Base-by-base conservation (phyloP, 1,139 yeast species). In the Candida sp. region DNA sequence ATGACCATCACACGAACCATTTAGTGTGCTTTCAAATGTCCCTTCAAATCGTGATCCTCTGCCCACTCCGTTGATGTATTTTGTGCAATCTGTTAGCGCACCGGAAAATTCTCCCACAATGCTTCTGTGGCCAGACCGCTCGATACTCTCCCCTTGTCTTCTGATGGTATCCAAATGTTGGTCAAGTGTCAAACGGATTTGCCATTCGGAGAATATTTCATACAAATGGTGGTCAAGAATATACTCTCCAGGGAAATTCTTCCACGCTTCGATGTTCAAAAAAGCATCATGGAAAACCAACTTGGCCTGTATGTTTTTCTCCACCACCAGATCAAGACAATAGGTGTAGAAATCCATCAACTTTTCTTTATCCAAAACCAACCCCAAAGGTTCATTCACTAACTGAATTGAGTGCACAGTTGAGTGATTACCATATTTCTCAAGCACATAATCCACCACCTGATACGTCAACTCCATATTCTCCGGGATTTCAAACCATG, bases 31-130 rank as follows among this genome's bases (percentile, higher is more conserved):
- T 38, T 48, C 48, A 28, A 54, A 58, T 5, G 60, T 60, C 3
- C 69, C 69, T 46, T 60, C 63, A 51, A 58, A 66, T 34, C 70
- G 48, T 5, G 66, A 55, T 2, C 70, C 70, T 7, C 49, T 51
- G 4, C 65, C 67, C 7, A 65, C 63, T 4, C 70, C 70, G 54
- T 66, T 67, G 27, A 67, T 55, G 49, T 62, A 63, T 41, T 57
- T 61, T n/a, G 70, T 58, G 47, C 70, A 67, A 50, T 66, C 70
- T 7, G 67, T 64, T 2, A 66, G 35, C 1, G 70, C 70, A 2
- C 67, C 70, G 1, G 68, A 61, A 51, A 65, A 66, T 49, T 67
- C 70, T 1, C 70, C 70, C 28, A 64, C 68, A 1, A 66, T 54
- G 42, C 61, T 54, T 38, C 53, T 41, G 44, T 65, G 69, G 5